Percentiles rank a stretch among this genome's conserved stretches.
Evolutionary conservation across 306 rosid species (phyloP).

Genomic region (Gastrolobium villosum): DNA sequence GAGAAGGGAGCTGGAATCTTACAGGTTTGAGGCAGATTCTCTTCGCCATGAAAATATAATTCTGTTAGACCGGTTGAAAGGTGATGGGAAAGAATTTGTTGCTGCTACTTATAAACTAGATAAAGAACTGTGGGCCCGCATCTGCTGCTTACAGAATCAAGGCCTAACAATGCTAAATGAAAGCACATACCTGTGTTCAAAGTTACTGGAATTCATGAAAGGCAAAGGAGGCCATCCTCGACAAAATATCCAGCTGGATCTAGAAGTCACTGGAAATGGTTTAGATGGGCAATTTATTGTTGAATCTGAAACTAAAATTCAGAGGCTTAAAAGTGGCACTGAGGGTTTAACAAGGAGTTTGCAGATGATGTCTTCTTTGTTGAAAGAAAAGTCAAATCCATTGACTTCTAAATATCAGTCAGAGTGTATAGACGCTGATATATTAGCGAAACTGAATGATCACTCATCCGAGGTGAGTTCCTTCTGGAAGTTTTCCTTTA

Average conservation of each 20-base stretch:
- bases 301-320: slow-evolving; percentile 83
- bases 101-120: slow-evolving; percentile 79
- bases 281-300: slow-evolving; percentile 74
- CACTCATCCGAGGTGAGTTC: slow-evolving; percentile 73
- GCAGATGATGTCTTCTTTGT: slow-evolving; percentile 76
- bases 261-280: slow-evolving; percentile 57
- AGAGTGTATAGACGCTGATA: slow-evolving; percentile 53
- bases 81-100: slow-evolving; percentile 69
- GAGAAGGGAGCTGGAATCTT: slow-evolving; percentile 83
- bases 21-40: slow-evolving; percentile 82
- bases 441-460: slow-evolving; percentile 58
- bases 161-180: slow-evolving; percentile 82
- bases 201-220: slow-evolving; percentile 70
- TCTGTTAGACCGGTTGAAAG: slow-evolving; percentile 76
- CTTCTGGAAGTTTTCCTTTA: slow-evolving; percentile 28
- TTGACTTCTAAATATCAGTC: slow-evolving; percentile 57
- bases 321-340: slow-evolving; percentile 75
- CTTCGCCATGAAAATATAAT: slow-evolving; percentile 89
- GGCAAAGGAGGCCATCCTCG: slow-evolving; percentile 58
- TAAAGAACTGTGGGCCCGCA: slow-evolving; percentile 73
- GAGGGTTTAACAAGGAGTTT: slow-evolving; percentile 83
- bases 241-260: slow-evolving; percentile 52
- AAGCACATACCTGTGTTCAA: slow-evolving; percentile 72
- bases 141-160: slow-evolving; percentile 83
- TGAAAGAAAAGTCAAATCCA: slow-evolving; percentile 74